Conservation (phyloP, 1,139 yeast species). For the Schwanniomyces etchellsii region DNA sequence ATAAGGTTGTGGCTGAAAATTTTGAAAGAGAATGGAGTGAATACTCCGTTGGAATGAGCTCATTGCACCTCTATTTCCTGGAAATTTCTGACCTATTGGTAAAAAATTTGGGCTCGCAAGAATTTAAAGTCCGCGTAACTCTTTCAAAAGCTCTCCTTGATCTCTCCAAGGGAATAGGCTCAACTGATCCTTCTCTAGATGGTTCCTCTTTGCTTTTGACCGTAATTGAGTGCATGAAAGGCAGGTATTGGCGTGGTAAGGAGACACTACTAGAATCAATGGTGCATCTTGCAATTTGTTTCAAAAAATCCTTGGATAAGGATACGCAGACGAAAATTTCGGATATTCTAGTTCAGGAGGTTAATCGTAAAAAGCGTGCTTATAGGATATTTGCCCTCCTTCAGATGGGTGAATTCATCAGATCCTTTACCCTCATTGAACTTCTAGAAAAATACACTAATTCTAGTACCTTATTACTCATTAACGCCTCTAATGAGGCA, state of each 20-base stretch:
- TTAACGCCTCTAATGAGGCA: too few species aligned
- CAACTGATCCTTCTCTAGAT: too few species aligned
- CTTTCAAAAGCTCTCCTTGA: slow-evolving; percentile 68
- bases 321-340: too few species aligned
- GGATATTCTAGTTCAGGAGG: too few species aligned
- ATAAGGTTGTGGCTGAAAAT: slow-evolving; percentile 34
- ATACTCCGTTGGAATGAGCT: slow-evolving; percentile 70
- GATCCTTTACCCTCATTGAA: too few species aligned
- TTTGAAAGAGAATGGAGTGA: slow-evolving; percentile 78
- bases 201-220: too few species aligned
- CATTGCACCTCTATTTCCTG: slow-evolving; percentile 63
- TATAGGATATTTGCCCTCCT: too few species aligned
- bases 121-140: slow-evolving; percentile 63
- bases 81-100: slow-evolving; percentile 60
- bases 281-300: slow-evolving; percentile 50
- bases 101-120: slow-evolving; percentile 47
- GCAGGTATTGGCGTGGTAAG: slow-evolving; percentile 88
- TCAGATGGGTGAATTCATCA: too few species aligned
- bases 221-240: slow-evolving; percentile 65
- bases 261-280: slow-evolving; percentile 70
- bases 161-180: slow-evolving; percentile 44
- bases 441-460: too few species aligned
- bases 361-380: slow-evolving; percentile 58
- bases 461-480: too few species aligned
- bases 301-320: too few species aligned